phyloP scores from a whole-genome alignment of 1,284 basidiomycete genomes.

The Microbotryum lychnidis-dioicae region DNA sequence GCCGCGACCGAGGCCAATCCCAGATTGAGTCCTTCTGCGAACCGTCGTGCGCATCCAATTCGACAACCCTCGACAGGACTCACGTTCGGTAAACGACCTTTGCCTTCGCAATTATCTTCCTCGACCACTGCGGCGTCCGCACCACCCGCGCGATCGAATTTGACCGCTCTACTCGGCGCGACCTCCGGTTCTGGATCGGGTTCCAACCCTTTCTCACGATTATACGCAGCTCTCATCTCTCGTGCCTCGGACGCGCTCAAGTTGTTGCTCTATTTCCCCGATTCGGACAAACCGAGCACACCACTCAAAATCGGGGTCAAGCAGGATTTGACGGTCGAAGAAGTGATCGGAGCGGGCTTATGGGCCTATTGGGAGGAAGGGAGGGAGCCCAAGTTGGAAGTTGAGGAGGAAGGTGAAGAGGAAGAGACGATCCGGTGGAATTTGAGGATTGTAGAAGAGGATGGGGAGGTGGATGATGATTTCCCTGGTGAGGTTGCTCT shows the following conservation, averaged over 20 bases:
- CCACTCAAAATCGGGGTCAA: slow-evolving; percentile 55
- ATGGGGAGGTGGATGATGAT: slow-evolving; percentile 97
- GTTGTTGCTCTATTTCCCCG: slow-evolving; percentile 81
- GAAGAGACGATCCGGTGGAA: slow-evolving; percentile 80
- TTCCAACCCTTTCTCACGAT: slow-evolving; percentile 68
- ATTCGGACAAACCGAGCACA: slow-evolving; percentile 54
- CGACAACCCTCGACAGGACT: too few relatives aligned
- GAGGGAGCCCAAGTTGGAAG: slow-evolving; percentile 63
- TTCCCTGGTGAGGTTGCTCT: slow-evolving; percentile 62
- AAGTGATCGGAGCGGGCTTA: slow-evolving; percentile 86
- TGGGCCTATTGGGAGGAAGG: slow-evolving; percentile 86
- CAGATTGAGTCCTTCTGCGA: background rate
- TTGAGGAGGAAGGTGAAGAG: slow-evolving; percentile 43
- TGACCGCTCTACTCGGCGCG: slow-evolving; percentile 57
- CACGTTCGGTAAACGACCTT: too few relatives aligned
- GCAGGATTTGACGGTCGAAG: slow-evolving; percentile 85
- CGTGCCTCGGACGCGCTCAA: slow-evolving; percentile 45
- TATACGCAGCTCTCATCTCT: slow-evolving; percentile 60
- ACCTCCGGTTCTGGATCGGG: slow-evolving; percentile 35
- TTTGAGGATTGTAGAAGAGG: slow-evolving; percentile 89
- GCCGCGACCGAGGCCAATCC: background rate
- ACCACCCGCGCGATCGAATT: slow-evolving; percentile 46
- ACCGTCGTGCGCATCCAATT: background rate
- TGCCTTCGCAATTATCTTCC: background rate
- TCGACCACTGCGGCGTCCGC: background rate